These are phyloP conservation scores for Bombardia bombarda DNA, from an alignment of 495 filamentous ascomycete genomes.

Conservation along the genomic window DNA sequence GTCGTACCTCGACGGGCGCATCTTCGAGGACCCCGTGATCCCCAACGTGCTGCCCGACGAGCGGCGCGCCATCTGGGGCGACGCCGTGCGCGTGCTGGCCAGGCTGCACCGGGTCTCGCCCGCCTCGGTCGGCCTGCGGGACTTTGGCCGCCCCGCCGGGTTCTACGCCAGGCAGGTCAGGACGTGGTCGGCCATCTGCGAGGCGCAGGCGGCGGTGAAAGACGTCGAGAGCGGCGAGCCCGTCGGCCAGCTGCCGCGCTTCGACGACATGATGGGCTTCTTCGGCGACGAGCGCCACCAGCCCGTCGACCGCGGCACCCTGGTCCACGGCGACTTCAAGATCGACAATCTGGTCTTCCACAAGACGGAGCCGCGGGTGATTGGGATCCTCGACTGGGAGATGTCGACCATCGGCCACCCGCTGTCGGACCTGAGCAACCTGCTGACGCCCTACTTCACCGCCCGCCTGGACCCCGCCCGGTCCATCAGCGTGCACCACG, in stretches of 20 bases:
- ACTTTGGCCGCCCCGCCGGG: conserved; percentile 63
- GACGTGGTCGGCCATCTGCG: conserved; percentile 71
- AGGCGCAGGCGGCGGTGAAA: conserved; percentile 61
- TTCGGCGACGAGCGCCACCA: conserved; percentile 61
- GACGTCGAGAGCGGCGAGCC: conserved; percentile 68
- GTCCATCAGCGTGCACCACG: conserved; percentile 26
- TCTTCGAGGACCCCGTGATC: conserved; percentile 81
- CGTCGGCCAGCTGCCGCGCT: conserved; percentile 78
- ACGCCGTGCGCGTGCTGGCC: conserved; percentile 75
- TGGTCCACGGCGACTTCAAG: conserved; percentile 96
- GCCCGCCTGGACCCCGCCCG: conserved; percentile 22
- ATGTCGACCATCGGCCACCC: conserved; percentile 96
- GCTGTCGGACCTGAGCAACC: conserved; percentile 75
- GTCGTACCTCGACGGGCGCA: conserved; percentile 85
- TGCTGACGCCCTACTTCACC: conserved; percentile 61
- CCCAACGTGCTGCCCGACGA: conserved; percentile 64
- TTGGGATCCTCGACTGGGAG: conserved; percentile 95
- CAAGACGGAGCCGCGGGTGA: conserved; percentile 76
- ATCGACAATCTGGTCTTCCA: conserved; percentile 97
- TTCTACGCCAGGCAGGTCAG: conserved; percentile 85
- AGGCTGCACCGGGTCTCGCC: conserved; percentile 73
- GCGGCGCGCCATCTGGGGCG: conserved; percentile 74
- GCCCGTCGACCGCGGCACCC: conserved; percentile 65
- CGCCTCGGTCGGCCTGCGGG: conserved; percentile 53
- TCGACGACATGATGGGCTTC: conserved; percentile 70